A percentile compares a stretch with the other conserved stretches of the same genome.
Evolutionary conservation across 495 filamentous ascomycete genomes (phyloP).

Genomic region (Chlorociboria aeruginascens): DNA sequence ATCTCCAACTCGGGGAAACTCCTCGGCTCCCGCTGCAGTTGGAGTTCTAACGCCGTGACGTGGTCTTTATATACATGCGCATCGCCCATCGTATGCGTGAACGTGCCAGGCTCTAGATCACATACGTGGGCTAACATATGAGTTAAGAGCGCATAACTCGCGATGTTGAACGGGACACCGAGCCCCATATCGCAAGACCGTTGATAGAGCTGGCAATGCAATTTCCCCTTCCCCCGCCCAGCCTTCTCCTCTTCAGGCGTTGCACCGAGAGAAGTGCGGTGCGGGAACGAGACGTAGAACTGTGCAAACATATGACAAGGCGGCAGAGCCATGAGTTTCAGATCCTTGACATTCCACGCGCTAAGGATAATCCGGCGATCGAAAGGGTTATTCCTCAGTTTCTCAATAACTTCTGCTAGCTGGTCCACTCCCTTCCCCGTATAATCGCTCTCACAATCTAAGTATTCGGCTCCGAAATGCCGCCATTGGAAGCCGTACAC

Average conservation of each 20-base stretch:
- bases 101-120: slow-evolving; percentile 66
- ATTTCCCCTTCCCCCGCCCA: slow-evolving; percentile 38
- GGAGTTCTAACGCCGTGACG: slow-evolving; percentile 69
- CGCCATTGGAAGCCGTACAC: slow-evolving; percentile 99
- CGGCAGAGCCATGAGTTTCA: slow-evolving; percentile 84
- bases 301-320: slow-evolving; percentile 99
- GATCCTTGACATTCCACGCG: slow-evolving; percentile 86
- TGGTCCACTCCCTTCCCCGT: slow-evolving; percentile 84
- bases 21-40: slow-evolving; percentile 69
- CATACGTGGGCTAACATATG: slow-evolving; percentile 84
- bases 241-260: slow-evolving; percentile 1
- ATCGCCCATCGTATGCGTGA: slow-evolving; percentile 93
- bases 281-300: slow-evolving; percentile 84
- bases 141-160: slow-evolving; percentile 80
- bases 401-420: slow-evolving; percentile 72
- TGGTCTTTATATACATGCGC: slow-evolving; percentile 93
- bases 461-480: slow-evolving; percentile 87
- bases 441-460: slow-evolving; percentile 71
- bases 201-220: slow-evolving; percentile 85
- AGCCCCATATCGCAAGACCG: slow-evolving; percentile 95
- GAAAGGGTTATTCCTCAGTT: slow-evolving; percentile 68
- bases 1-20: slow-evolving; percentile 72
- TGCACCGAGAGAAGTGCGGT: background rate
- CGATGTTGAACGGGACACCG: slow-evolving; percentile 96
- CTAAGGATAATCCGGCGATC: slow-evolving; percentile 80